These are phyloP conservation scores for Chytriomyces sp. DNA, from an alignment of 192 early-diverging fungal species.

Conservation along the genomic window DNA sequence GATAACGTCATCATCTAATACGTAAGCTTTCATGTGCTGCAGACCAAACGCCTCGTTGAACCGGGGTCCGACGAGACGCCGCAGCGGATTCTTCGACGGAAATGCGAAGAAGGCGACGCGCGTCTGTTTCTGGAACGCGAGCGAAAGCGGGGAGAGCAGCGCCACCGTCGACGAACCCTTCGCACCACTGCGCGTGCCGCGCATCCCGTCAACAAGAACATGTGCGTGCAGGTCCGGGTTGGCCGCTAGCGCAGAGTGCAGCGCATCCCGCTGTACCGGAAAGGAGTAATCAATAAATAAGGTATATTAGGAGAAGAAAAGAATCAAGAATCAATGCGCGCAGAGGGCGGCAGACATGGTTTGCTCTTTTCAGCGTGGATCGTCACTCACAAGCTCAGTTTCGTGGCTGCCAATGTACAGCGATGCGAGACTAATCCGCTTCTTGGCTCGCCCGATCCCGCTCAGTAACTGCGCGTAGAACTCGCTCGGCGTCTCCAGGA, in stretches of 20 bases:
- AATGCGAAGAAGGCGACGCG: constrained; percentile 84
- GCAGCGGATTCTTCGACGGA: constrained; percentile 62
- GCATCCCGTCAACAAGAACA: constrained; percentile 86
- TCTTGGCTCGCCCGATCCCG: constrained; percentile 69
- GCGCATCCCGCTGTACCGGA: no score
- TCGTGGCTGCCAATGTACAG: constrained; percentile 88
- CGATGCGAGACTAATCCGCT: constrained; percentile 79
- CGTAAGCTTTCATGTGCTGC: constrained; percentile 92
- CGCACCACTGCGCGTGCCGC: constrained; percentile 70
- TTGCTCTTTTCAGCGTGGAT: no score
- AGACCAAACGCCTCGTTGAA: constrained; percentile 94
- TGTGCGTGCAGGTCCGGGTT: constrained; percentile 60
- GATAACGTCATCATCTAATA: constrained; percentile 82
- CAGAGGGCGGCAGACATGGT: no score
- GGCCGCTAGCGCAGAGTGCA: constrained; percentile 59
- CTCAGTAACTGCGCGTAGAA: constrained; percentile 57
- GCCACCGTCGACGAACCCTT: constrained; percentile 65
- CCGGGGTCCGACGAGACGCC: constrained; percentile 53
- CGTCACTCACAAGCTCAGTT: constrained; percentile 70
- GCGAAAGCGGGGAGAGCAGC: constrained; percentile 63
- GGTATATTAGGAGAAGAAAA: no score
- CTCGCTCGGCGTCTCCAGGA: constrained; percentile 54
- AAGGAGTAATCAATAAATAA: no score
- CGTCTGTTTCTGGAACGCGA: constrained; percentile 68
- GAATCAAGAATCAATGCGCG: no score